Base-by-base conservation (phyloP, 2,329 filamentous ascomycete species). In the Cytospora leucostoma region DNA sequence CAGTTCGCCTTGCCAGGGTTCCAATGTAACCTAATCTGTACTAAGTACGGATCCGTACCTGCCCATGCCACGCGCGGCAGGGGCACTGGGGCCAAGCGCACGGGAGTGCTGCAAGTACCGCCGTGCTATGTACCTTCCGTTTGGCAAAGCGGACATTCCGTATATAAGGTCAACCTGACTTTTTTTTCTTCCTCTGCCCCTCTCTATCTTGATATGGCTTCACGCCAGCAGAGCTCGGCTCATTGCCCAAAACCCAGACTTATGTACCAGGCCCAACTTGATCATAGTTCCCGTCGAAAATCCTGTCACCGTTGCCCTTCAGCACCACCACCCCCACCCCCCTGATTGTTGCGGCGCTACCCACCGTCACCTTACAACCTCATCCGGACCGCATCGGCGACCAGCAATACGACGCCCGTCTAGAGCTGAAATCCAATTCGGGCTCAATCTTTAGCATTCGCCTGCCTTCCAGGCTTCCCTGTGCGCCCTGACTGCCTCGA, bases 91-190 rank as follows among this genome's bases (percentile, higher is more conserved):
- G 35, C 35, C 35, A 21, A 47, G 44, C 44, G 8, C n/a, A 47
- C 17, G 44, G n/a, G n/a, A 47, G 44, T 47, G 21, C n/a, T n/a
- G 37, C 15, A 32, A 10, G 51, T 61, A 53, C 53, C 59, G 47
- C 53, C 59, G 47, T 38, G 58, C 35, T 50, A 50, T 55, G 40
- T 65, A 57, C 55, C 60, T 65, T 58, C 47, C 35, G 52, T 64
- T 50, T 60, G 61, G 68, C 38, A 49, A 35, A 35, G 51, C 32
- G 54, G 59, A 50, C 54, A 61, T 53, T 62, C 67, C 70, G 70
- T 76, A 76, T 76, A 76, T 68, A 78, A 78, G 71, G 67, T 68
- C 74, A 75, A 76, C 71, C 73, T 70, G 72, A 74, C 74, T 73
- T 74, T 71, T 70, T 69, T 66, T 62, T 67, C 65, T 47, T 44